These are phyloP conservation scores for Penicillium sp. DNA, from an alignment of 2,329 filamentous ascomycete genomes.

Conservation along the genomic window DNA sequence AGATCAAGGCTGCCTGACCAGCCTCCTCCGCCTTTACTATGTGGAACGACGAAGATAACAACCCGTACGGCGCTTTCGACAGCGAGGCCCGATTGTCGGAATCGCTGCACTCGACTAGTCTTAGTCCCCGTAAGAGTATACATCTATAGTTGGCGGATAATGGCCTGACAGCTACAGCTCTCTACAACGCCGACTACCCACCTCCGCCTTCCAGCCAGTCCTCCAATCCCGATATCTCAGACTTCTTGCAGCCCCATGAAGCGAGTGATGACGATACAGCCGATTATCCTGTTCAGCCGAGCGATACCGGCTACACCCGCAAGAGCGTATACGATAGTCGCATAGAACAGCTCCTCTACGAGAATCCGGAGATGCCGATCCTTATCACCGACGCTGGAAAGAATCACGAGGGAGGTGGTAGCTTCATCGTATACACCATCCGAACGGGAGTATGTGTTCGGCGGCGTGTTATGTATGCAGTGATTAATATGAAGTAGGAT, in stretches of 20 bases:
- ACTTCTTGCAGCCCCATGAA: slow-evolving; percentile 59
- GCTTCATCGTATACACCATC: slow-evolving; percentile 97
- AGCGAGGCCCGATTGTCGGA: slow-evolving; percentile 78
- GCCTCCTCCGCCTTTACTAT: slow-evolving; percentile 57
- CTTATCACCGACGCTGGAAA: slow-evolving; percentile 95
- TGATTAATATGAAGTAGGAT: slow-evolving; percentile 62
- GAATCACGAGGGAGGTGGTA: slow-evolving; percentile 86
- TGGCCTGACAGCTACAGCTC: slow-evolving; percentile 38
- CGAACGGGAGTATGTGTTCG: slow-evolving; percentile 75
- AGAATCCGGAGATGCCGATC: slow-evolving; percentile 88
- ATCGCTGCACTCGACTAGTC: slow-evolving; percentile 63
- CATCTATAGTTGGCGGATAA: slow-evolving; percentile 9
- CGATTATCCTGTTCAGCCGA: slow-evolving; percentile 56
- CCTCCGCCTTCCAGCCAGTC: slow-evolving; percentile 74
- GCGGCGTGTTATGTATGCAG: too few relatives aligned
- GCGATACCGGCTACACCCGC: slow-evolving; percentile 55
- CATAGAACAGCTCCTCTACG: slow-evolving; percentile 96
- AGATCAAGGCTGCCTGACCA: slow-evolving; percentile 26
- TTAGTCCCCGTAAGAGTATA: slow-evolving; percentile 56
- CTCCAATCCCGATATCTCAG: slow-evolving; percentile 68
- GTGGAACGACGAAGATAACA: slow-evolving; percentile 99
- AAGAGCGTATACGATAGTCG: slow-evolving; percentile 92
- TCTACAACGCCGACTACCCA: slow-evolving; percentile 64
- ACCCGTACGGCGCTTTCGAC: slow-evolving; percentile 94
- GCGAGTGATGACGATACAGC: slow-evolving; percentile 65